phyloP scores from a whole-genome alignment of 805 yeast species.

The Priceomyces haplophilus region DNA sequence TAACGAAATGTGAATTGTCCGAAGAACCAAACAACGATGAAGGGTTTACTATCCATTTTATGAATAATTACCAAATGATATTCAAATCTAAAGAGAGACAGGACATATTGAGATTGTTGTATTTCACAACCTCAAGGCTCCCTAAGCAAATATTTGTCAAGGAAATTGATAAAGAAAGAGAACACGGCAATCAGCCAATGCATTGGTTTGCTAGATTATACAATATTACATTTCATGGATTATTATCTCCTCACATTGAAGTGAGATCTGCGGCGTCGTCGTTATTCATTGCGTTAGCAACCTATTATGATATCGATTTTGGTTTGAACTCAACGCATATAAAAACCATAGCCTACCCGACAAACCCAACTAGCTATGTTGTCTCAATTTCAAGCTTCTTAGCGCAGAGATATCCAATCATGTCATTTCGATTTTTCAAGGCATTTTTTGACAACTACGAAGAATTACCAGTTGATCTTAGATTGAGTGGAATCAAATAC shows the following conservation, averaged over 20 bases:
- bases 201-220: constrained; percentile 57
- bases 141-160: constrained; percentile 31
- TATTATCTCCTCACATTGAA: constrained; percentile 55
- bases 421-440: constrained; percentile 59
- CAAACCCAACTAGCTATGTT: constrained; percentile 61
- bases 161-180: constrained; percentile 16
- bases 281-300: constrained; percentile 59
- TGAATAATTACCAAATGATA: constrained; percentile 23
- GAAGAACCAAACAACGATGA: constrained; percentile 22
- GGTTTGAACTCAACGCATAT: constrained; percentile 56
- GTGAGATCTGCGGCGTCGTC: constrained; percentile 64
- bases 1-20: constrained; percentile 35
- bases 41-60: constrained; percentile 36
- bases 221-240: constrained; percentile 64
- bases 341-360: constrained; percentile 63
- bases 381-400: constrained; percentile 54
- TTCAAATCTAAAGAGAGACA: constrained; percentile 34
- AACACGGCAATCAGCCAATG: constrained; percentile 13
- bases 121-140: constrained; percentile 59
- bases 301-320: constrained; percentile 55
- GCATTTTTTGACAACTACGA: constrained; percentile 47
- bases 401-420: constrained; percentile 53
- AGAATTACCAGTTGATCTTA: constrained; percentile 29
- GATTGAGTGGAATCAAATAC: constrained; percentile 47
- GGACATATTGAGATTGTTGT: constrained; percentile 69